These are phyloP conservation scores for Mycosphaerella sp. DNA, from an alignment of 2,329 filamentous ascomycete species.

Conservation along the genomic window DNA sequence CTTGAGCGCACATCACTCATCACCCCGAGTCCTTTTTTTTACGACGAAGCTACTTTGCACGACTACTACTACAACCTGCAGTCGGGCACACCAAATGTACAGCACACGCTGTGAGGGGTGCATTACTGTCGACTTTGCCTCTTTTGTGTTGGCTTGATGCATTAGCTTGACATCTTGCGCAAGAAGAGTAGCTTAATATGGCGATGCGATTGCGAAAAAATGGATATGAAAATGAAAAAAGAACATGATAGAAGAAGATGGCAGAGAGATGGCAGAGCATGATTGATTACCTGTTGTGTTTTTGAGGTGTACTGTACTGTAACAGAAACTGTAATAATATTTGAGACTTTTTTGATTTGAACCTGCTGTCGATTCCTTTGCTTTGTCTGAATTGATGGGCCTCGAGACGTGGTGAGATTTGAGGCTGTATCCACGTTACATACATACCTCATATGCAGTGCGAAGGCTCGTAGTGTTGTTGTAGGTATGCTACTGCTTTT, in stretches of 20 bases:
- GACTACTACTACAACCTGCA: background rate
- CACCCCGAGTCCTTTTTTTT: background rate
- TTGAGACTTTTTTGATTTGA: too few species aligned
- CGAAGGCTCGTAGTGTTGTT: too few species aligned
- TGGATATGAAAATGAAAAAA: background rate
- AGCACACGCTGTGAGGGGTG: background rate
- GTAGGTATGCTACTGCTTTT: too few species aligned
- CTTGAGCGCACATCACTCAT: background rate
- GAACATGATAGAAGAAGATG: background rate
- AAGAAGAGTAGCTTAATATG: background rate
- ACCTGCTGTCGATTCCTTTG: too few species aligned
- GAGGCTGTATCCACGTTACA: too few species aligned
- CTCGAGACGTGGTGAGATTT: too few species aligned
- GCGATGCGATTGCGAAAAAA: background rate
- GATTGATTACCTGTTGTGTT: slow-evolving; percentile 3
- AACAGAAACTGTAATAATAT: slow-evolving; percentile 8
- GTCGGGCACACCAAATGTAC: background rate
- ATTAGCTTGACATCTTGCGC: background rate
- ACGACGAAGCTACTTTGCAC: background rate
- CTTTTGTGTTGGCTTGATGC: background rate
- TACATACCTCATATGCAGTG: too few species aligned
- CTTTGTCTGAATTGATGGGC: too few species aligned
- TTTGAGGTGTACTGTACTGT: slow-evolving; percentile 10
- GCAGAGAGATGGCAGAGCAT: slow-evolving; percentile 5
- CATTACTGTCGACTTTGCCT: background rate